Base-by-base conservation (phyloP, 2,329 filamentous ascomycete genomes). In the Stagonosporopsis cucurbitacearum region DNA sequence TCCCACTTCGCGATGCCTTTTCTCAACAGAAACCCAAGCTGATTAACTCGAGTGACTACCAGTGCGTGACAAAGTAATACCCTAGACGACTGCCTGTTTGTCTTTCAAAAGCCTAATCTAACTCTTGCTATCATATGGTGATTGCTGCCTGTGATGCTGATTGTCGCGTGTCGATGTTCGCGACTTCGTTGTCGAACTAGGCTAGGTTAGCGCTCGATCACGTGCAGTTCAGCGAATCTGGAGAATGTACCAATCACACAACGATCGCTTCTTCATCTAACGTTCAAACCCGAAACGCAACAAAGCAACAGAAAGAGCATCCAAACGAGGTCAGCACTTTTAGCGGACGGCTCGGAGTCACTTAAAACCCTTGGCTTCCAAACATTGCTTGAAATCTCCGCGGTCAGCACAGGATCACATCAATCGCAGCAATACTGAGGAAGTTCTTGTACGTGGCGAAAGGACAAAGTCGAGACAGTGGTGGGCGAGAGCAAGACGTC, bases 181-280 rank as follows among this genome's bases (percentile, higher is more conserved):
- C 17, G 42, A 32, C 47, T 37, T 37, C 15, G 32, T 37, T 50
- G 46, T 40, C 33, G 36, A 47, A 32, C 43, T 56, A 56, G 44
- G 40, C 43, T 36, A 57, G n/a, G n/a, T n/a, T 22, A 39, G 45
- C 20, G 15, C 5, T 19, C 43, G 19, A 42, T 64, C 66, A 70
- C 68, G 67, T 71, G 69, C 55, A 23, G n/a, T n/a, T 64, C 63
- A 60, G 64, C 67, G 59, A 20, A 66, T 62, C 51, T 49, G 61
- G 56, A 62, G 55, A 54, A 37, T 45, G 44, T 56, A 52, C 66
- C 66, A 68, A 68, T 67, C 63, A 68, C 58, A 62, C 20, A 42
- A 56, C 26, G 47, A 62, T 46, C 36, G 13, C 32, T 26, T 42
- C 35, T 25, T 33, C 39, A 48, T 17, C 43, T 35, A 11, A 44